phyloP scores from a whole-genome alignment of 495 filamentous ascomycete genomes.

The Trichoderma reesei region DNA sequence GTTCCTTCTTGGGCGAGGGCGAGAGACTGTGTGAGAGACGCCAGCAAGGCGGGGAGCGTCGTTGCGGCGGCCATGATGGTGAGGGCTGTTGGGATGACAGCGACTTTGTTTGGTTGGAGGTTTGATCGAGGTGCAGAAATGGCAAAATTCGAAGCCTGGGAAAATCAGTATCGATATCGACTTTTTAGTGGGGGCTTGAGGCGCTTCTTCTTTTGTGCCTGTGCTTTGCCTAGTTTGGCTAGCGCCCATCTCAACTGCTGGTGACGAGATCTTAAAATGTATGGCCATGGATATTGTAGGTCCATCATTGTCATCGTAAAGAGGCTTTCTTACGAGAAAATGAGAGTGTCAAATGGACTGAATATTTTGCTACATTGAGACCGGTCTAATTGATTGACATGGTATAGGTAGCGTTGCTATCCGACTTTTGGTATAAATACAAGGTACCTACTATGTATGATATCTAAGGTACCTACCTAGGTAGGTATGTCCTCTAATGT shows the following conservation, averaged over 20 bases:
- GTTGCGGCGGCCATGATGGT: slow-evolving; percentile 37
- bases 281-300: no score
- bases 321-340: neutral
- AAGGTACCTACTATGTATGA: slow-evolving; percentile 6
- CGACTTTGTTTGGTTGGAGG: neutral
- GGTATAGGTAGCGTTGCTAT: slow-evolving; percentile 1
- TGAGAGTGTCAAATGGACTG: neutral
- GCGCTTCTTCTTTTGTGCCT: neutral
- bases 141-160: slow-evolving; percentile 1
- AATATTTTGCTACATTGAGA: neutral
- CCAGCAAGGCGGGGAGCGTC: slow-evolving; percentile 48
- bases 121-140: neutral
- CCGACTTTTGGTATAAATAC: slow-evolving; percentile 11
- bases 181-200: slow-evolving; percentile 11
- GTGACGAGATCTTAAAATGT: neutral
- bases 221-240: neutral
- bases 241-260: neutral
- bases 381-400: neutral
- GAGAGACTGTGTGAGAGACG: slow-evolving; percentile 54
- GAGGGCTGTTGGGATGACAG: neutral
- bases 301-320: no score
- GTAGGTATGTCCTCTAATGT: neutral
- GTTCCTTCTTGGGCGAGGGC: slow-evolving; percentile 50
- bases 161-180: neutral
- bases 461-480: no score